These are phyloP conservation scores for Nectriaceae sp. DNA, from an alignment of 2,329 filamentous ascomycete genomes.

Conservation along the genomic window DNA sequence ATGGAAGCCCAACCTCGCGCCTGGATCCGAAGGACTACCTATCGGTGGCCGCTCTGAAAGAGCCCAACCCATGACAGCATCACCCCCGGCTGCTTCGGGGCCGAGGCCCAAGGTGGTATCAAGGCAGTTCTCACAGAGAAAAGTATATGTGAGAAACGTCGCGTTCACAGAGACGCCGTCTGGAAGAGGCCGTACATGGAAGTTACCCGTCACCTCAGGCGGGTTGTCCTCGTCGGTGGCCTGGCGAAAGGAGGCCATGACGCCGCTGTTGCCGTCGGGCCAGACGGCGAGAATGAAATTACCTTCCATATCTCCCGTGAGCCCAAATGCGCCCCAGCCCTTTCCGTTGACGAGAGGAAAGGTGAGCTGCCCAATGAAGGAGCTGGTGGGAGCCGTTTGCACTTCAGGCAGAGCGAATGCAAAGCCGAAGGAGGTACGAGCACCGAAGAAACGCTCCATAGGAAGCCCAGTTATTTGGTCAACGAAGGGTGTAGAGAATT, in stretches of 20 bases:
- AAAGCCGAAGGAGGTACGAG: constrained; percentile 40
- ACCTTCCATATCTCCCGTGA: constrained; percentile 46
- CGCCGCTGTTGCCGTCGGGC: constrained; percentile 39
- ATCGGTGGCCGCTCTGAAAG: no score
- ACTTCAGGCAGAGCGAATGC: constrained; percentile 44
- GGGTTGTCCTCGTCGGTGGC: constrained; percentile 46
- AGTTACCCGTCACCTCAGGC: constrained; percentile 43
- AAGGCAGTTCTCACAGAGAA: no score
- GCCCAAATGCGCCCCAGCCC: constrained; percentile 48
- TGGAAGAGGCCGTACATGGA: constrained; percentile 41
- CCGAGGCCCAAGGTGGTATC: no score
- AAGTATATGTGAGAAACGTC: constrained; percentile 47
- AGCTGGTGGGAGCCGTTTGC: no score
- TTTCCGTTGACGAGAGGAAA: constrained; percentile 40
- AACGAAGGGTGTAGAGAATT: no score
- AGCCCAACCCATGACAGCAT: no score
- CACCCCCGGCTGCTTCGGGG: no score
- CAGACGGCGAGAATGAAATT: constrained; percentile 47
- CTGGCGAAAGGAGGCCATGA: constrained; percentile 46
- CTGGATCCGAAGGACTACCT: no score
- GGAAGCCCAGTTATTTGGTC: no score
- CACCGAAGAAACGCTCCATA: constrained; percentile 42
- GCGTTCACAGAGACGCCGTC: constrained; percentile 45
- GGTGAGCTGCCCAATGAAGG: constrained; percentile 39
- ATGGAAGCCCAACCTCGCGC: no score